Conservation (phyloP, 495 filamentous ascomycete genomes). For the Rhypophila decipiens region DNA sequence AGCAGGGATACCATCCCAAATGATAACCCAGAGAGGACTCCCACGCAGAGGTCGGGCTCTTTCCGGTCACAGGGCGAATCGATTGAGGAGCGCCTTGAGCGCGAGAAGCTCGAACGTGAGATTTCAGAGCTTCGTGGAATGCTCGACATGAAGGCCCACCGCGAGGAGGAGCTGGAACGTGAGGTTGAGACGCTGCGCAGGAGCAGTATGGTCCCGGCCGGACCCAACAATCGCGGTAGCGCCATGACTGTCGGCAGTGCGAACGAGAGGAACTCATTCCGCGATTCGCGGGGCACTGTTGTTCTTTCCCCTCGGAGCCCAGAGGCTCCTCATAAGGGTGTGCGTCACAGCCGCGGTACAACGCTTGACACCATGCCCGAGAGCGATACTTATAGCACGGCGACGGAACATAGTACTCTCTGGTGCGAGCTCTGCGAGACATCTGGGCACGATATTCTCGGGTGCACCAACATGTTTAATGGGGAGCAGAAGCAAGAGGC, state of each 20-base stretch:
- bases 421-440: constrained; percentile 98
- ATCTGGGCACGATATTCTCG: constrained; percentile 87
- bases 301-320: constrained; percentile 40
- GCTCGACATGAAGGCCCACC: constrained; percentile 61
- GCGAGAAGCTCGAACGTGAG: constrained; percentile 68
- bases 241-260: constrained; percentile 45
- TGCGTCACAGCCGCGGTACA: constrained; percentile 36
- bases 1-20: constrained; percentile 63
- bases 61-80: constrained; percentile 44
- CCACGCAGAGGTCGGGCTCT: constrained; percentile 35
- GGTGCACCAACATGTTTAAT: constrained; percentile 85
- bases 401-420: constrained; percentile 62
- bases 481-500: constrained; percentile 30
- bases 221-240: constrained; percentile 35
- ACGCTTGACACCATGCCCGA: constrained; percentile 59
- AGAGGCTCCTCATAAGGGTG: constrained; percentile 24
- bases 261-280: constrained; percentile 44
- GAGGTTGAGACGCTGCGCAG: constrained; percentile 66
- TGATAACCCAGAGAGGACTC: constrained; percentile 35
- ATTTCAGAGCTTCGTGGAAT: constrained; percentile 66
- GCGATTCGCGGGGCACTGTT: constrained; percentile 55
- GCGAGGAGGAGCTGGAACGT: constrained; percentile 86
- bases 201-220: constrained; percentile 22
- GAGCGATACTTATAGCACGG: constrained; percentile 65
- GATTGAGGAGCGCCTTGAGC: constrained; percentile 46